These are phyloP conservation scores for Myxozyma mucilagina DNA, from an alignment of 805 yeast species.

Conservation along the genomic window DNA sequence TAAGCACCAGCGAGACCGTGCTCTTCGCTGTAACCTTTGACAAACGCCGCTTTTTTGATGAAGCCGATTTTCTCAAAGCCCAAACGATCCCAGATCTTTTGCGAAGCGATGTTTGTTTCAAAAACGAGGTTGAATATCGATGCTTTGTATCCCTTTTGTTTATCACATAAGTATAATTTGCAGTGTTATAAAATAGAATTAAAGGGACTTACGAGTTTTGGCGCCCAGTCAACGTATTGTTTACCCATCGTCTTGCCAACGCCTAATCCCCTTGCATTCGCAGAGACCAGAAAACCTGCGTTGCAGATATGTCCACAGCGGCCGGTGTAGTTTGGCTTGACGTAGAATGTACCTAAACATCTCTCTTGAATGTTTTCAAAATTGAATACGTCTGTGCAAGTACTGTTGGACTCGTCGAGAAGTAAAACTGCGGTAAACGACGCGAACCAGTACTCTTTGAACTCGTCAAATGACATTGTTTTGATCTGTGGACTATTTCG, in stretches of 20 bases:
- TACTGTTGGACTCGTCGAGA: conserved; percentile 40
- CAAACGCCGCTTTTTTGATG: conserved; percentile 68
- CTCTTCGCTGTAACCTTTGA: conserved; percentile 58
- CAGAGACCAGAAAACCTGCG: conserved; percentile 78
- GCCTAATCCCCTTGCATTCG: conserved; percentile 59
- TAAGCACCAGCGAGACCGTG: conserved; percentile 65
- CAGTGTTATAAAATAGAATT: not conserved
- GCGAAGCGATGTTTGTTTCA: conserved; percentile 74
- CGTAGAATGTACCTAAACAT: conserved; percentile 54
- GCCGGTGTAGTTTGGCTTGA: conserved; percentile 85
- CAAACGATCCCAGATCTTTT: conserved; percentile 75
- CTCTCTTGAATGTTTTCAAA: conserved; percentile 47
- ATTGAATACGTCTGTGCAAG: conserved; percentile 20
- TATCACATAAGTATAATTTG: not conserved
- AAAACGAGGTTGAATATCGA: conserved; percentile 88
- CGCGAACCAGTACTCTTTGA: conserved; percentile 64
- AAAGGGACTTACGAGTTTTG: conserved; percentile 45
- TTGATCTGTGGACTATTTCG: conserved; percentile 47
- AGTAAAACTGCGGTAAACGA: conserved; percentile 66
- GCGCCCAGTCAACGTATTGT: conserved; percentile 70
- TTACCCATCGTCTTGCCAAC: conserved; percentile 71
- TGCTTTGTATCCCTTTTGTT: conserved; percentile 61
- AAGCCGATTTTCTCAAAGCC: conserved; percentile 81
- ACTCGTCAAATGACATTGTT: conserved; percentile 49
- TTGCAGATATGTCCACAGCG: conserved; percentile 85